Evolutionary conservation across 371 early-diverging fungal genomes (phyloP).

Genomic region (Nematocida ironsii): DNA sequence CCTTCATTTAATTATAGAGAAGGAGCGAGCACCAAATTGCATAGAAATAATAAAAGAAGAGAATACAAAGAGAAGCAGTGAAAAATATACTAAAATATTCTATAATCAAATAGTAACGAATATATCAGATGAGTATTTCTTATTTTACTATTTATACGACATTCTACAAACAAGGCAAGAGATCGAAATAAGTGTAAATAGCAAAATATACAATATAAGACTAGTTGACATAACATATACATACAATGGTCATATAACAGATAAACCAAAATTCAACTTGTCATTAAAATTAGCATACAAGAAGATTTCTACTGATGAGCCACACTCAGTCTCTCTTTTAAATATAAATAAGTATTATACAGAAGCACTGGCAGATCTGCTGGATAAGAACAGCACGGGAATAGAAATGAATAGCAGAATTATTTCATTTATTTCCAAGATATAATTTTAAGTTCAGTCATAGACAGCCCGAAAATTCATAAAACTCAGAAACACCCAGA

Average conservation of each 20-base stretch:
- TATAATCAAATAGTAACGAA: slow-evolving; percentile 46
- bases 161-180: slow-evolving; percentile 54
- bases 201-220: slow-evolving; percentile 55
- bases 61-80: background rate
- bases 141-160: slow-evolving; percentile 62
- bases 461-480: background rate
- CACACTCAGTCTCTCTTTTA: background rate
- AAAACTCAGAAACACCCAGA: background rate
- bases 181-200: slow-evolving; percentile 23
- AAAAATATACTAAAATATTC: slow-evolving; percentile 38
- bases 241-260: slow-evolving; percentile 13
- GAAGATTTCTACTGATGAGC: background rate
- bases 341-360: slow-evolving; percentile 50
- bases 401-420: slow-evolving; percentile 5
- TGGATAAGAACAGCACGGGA: slow-evolving; percentile 4
- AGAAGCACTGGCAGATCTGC: slow-evolving; percentile 11
- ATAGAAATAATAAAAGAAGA: background rate
- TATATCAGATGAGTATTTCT: slow-evolving; percentile 28
- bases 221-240: slow-evolving; percentile 55
- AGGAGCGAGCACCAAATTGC: slow-evolving; percentile 9
- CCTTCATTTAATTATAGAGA: slow-evolving; percentile 61
- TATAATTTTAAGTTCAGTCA: background rate
- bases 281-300: slow-evolving; percentile 15
- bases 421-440: slow-evolving; percentile 11
- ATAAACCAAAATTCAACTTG: background rate